Base-by-base conservation (phyloP, 805 yeast species). In the Saturnispora besseyi region DNA sequence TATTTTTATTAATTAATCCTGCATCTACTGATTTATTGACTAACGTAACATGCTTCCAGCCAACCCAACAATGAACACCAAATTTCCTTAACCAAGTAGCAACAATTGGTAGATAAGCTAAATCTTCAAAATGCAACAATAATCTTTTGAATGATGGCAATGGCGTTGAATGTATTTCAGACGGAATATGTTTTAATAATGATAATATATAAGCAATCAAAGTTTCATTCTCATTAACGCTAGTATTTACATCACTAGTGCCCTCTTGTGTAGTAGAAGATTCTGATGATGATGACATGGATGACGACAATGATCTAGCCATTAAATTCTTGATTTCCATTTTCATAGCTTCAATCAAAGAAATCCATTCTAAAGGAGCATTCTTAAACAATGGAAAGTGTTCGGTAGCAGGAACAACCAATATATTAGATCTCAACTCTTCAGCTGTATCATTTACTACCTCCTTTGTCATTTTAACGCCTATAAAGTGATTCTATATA, bases 1-100 rank as follows among this genome's bases (percentile, higher is more conserved):
- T 36, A 18, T 41, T 13, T 15, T 28, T 15, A 41, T 13, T 12
- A 7, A 33, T 21, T 13, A 31, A 40, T 31, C 22, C 21, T 22
- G 22, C 8, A 15, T 12, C n/a, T 13, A 21, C 28, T 13, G 40
- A 10, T 18, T 43, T 43, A 31, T 29, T 21, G n/a, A 24, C 26
- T 13, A 30, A 31, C 12, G 45, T 21, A 9, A 47, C 28, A 15
- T 47, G 50, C 8, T 34, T 41, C 50, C 50, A 47, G 10, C 50
- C 50, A 13, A 29, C 10, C 50, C 50, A 47, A n/a, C 50, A 47
- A 10, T 41, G 13, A n/a, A 47, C 38, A 1, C 50, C 50, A 28
- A 47, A 41, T n/a, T 47, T 29, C 21, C 33, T 47, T 18, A 47
- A 41, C 41, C 40, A 33, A 4, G 11, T 26, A 6, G 28, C 32